Base-by-base conservation (phyloP, 768 basidiomycete genomes). In the Pleurotus ostreatus region DNA sequence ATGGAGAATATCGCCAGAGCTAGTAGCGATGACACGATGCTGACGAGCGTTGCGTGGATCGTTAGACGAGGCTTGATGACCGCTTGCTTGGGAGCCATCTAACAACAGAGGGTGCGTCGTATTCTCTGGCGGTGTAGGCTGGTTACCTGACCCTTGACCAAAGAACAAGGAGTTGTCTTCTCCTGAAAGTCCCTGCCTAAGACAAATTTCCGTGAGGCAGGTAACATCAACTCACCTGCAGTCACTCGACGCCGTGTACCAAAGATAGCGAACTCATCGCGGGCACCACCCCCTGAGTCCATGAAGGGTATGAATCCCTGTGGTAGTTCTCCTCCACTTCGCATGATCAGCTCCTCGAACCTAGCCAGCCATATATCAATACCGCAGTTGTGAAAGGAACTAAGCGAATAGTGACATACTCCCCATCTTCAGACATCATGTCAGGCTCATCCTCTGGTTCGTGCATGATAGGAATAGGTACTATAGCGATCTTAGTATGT, bases 71-170 rank as follows among this genome's bases (percentile, higher is more conserved):
- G 71, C 65, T 46, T 81, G 84, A 58, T 71, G 76, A 12, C 25
- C 13, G 4, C 75, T 63, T 13, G 70, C 68, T 5, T 70, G 63
- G 5, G 84, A 78, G 26, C 75, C 78, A 58, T 95, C 89, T 18
- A 91, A 65, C 12, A 96, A 79, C 5, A 96, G 76, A 4, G 94
- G 94, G 65, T 96, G 94, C 0, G 86, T 84, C 9, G 85, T 87
- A 13, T 86, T 76, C 62, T 92, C 89, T 22, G 82, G 76, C n/a
- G 79, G 78, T 20, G 80, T 73, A 8, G 78, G 66, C 30, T 78
- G 70, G 2, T 68, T 67, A 58, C 77, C 80, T 62, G 88, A 76
- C 43, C 79, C 62, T 48, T 87, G 76, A 34, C 88, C 88, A 60
- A 89, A 88, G 30, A 88, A 73, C 39, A 83, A 80, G 18, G 79